Conservation (phyloP, 768 basidiomycete species). For the Tremella yokohamensis region DNA sequence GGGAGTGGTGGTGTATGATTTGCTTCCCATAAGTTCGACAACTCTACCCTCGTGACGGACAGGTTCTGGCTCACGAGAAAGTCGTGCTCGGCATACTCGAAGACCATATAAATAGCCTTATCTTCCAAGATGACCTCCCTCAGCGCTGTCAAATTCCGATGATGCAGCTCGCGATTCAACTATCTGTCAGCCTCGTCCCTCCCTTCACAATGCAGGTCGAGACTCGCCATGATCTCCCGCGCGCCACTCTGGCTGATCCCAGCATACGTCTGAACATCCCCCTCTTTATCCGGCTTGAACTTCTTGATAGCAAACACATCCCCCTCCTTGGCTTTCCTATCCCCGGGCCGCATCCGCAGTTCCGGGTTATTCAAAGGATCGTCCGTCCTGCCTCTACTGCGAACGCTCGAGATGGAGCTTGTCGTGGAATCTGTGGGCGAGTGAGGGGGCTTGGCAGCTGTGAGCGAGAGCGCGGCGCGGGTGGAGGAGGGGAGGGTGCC, state of each 20-base stretch:
- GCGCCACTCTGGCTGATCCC: constrained; percentile 97
- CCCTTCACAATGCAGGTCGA: background rate
- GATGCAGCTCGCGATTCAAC: constrained; percentile 37
- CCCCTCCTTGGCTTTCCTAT: constrained; percentile 58
- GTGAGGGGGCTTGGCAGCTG: constrained; percentile 13
- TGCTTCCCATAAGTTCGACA: constrained; percentile 61
- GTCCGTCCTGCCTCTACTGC: background rate
- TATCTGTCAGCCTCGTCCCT: background rate
- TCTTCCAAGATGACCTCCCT: constrained; percentile 96
- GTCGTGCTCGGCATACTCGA: constrained; percentile 98
- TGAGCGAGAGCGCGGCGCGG: constrained; percentile 28
- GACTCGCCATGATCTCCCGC: constrained; percentile 85
- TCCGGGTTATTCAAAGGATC: constrained; percentile 42
- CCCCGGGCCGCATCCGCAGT: constrained; percentile 59
- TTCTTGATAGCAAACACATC: constrained; percentile 94
- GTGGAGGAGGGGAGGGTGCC: constrained; percentile 3
- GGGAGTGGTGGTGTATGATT: constrained; percentile 97
- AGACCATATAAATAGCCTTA: constrained; percentile 98
- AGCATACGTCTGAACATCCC: constrained; percentile 89
- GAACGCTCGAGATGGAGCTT: constrained; percentile 7
- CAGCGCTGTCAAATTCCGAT: constrained; percentile 81
- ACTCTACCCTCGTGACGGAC: background rate
- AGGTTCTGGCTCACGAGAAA: constrained; percentile 67
- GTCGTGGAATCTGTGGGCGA: constrained; percentile 16
- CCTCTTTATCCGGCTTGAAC: constrained; percentile 99